Base-by-base conservation (phyloP, 2,329 filamentous ascomycete genomes). In the Fusarium torreyae region DNA sequence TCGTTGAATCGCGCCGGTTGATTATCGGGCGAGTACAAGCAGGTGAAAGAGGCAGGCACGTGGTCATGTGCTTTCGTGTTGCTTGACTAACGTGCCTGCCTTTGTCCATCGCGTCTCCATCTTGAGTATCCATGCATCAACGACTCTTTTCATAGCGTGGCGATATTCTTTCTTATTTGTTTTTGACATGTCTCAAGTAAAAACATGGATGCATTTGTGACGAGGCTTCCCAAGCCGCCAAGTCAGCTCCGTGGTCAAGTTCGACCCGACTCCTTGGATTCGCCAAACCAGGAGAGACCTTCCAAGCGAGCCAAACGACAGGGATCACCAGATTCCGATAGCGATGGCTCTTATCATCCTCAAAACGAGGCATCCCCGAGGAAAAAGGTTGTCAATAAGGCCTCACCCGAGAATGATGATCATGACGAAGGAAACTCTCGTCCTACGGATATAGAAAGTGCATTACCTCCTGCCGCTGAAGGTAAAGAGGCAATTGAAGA, bases 401-500 rank as follows among this genome's bases (percentile, higher is more conserved):
- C 71, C 15, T 69, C 61, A 9, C 48, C 65, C 33, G 66, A 75
- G 31, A 62, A 69, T 45, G 60, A 68, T 14, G 57, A 71, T 18
- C 43, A 43, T 31, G 22, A 58, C 17, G 69, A 59, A n/a, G 61
- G 63, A 18, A 44, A 66, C 11, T 63, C 73, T 39, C 65, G 56
- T 36, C 59, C 69, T 43, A 80, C 79, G 2, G 80, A 77, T 6
- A 71, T 81, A n/a, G 82, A 81, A 71, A 79, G 85, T 66, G 90
- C 90, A 7, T 81, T 97, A 7, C 92, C 93, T 15, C 84, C 86
- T 1, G 83, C 95, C 3, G 83, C 87, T 68, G 87, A 87, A 4
- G 90, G 92, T 67, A 85, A 90, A 71, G 86, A 92, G 61, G 92
- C 93, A 4, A 92, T 97, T 61, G 86, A 92, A 66, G 89, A 93